Evolutionary conservation across 2,329 filamentous ascomycete species (phyloP), one percentile per base, ranked within the genome.

Genomic region (Blastomyces gilchristii): DNA sequence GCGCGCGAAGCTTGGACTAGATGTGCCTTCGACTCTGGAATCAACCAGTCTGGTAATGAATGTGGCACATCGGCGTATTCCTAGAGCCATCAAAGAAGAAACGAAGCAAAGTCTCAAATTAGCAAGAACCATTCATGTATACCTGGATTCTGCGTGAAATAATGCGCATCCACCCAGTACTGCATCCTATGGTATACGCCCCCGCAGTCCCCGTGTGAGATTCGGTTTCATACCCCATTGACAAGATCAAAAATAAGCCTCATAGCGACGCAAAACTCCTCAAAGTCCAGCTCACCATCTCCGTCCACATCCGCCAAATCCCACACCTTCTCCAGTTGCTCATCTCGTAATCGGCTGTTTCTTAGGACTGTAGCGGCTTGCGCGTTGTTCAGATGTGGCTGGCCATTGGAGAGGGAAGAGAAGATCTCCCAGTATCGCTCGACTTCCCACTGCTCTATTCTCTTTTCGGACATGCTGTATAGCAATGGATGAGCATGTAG

Each of bases 241-340:
- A 99, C 87, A 68, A 97, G 80, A 75, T 99, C 94, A 76, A 97
- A 99, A 71, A 97, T 97, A 72, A 99, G 81, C 72, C 94, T 86
- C 94, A 99, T 99, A 49, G 92, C 94, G 64, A 99, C 94, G 76
- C 94, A 99, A 76, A 99, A 99, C 81, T 99, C 94, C 79, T 99
- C 94, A 80, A 99, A 99, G 78, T 99, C 94, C 62, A 99, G 82
- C 77, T 95, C 95, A 67, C 94, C 94, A 79, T 99, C 94, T 70
- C 92, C 92, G 77, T 99, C 94, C 65, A 99, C 91, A 75, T 99
- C 94, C 64, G 94, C 91, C 66, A 99, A 83, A 73, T 99, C 94
- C 94, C 94, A 99, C 66, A 99, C 90, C 70, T 87, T 85, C 79
- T 97, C 94, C n/a, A 99, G 87, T 79, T 99, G 93, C 72, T 87